A percentile compares a stretch with the other conserved stretches of the same genome.
phyloP scores from a whole-genome alignment of 1,284 basidiomycete genomes.

The Flammula alnicola region DNA sequence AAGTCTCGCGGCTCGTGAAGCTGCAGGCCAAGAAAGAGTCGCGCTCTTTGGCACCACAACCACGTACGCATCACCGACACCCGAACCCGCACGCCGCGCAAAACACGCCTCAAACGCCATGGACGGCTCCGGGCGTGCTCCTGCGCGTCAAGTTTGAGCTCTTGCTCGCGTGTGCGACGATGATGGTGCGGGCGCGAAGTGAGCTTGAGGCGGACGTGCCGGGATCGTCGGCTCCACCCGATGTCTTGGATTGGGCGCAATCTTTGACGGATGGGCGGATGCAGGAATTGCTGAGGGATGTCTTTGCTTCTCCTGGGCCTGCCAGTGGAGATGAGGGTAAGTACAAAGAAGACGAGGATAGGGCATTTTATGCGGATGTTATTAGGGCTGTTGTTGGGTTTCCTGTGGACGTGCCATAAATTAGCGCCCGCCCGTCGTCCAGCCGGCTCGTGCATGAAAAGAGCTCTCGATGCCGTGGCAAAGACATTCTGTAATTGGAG shows the following conservation, averaged over 20 bases:
- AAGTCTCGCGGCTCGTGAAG: conserved; percentile 4
- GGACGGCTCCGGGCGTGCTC: conserved; percentile 17
- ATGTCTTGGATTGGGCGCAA: conserved; percentile 3
- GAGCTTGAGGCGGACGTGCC: conserved; percentile 2
- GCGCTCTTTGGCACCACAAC: background rate
- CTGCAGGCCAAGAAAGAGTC: background rate
- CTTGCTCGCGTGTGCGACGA: conserved; percentile 18
- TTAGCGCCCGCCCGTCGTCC: no score
- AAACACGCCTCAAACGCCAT: conserved; percentile 7
- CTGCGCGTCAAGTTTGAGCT: conserved; percentile 25
- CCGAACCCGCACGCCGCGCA: background rate
- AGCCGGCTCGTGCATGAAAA: no score
- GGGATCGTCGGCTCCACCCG: conserved; percentile 2
- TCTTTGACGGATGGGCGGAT: conserved; percentile 12
- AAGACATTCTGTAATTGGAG: no score
- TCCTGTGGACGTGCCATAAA: background rate
- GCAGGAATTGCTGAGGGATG: conserved; percentile 7
- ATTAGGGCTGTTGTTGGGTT: conserved; percentile 11
- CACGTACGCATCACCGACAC: background rate
- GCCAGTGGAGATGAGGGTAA: conserved; percentile 8
- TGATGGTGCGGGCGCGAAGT: background rate
- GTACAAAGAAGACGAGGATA: no score
- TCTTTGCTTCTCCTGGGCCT: conserved; percentile 12
- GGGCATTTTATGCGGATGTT: conserved; percentile 12
- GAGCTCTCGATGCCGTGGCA: no score